These are phyloP conservation scores for Triangularia verruculosa DNA, from an alignment of 2,329 filamentous ascomycete genomes.

Conservation along the genomic window DNA sequence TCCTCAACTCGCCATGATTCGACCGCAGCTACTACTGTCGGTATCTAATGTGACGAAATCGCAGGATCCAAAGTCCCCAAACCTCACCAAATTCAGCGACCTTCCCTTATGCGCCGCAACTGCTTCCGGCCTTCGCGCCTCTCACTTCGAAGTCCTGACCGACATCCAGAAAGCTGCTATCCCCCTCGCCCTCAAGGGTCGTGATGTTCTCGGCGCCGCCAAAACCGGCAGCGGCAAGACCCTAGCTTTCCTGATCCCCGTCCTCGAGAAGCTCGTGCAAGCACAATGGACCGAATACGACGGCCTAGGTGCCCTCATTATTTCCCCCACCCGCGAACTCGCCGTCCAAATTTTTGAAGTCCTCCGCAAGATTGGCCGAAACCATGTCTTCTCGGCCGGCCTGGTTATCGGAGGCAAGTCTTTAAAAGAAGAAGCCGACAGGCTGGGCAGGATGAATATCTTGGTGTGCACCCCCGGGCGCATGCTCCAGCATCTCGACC, in stretches of 20 bases:
- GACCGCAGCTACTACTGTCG: not conserved
- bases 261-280: constrained; percentile 88
- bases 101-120: constrained; percentile 85
- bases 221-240: constrained; percentile 97
- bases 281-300: constrained; percentile 87
- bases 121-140: constrained; percentile 71
- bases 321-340: constrained; percentile 90
- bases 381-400: constrained; percentile 88
- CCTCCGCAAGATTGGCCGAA: constrained; percentile 80
- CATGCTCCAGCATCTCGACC: constrained; percentile 93
- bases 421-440: constrained; percentile 79
- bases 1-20: not conserved
- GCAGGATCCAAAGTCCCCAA: constrained; percentile 58
- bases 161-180: constrained; percentile 91
- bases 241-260: constrained; percentile 84
- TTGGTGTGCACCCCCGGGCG: constrained; percentile 91
- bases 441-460: constrained; percentile 91
- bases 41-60: not conserved
- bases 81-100: constrained; percentile 70
- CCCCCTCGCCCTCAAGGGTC: constrained; percentile 77
- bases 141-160: constrained; percentile 86
- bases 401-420: constrained; percentile 92
- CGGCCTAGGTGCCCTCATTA: constrained; percentile 86
- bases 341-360: constrained; percentile 98
- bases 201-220: constrained; percentile 87